Evolutionary conservation across 1,139 yeast species (phyloP).

Genomic region (Pichia sp.): DNA sequence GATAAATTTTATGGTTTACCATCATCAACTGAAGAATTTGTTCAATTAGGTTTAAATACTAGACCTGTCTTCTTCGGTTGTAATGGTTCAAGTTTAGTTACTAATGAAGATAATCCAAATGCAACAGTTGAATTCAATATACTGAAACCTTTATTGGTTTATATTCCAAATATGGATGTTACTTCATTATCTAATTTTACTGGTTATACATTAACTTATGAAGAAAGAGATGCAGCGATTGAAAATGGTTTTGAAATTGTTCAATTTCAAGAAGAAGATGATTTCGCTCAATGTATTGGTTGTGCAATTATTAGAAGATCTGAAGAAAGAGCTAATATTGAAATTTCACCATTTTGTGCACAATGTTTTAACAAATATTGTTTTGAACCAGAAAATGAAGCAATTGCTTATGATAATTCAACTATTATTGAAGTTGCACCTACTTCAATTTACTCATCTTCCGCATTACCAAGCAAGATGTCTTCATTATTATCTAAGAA

Average conservation of each 20-base stretch:
- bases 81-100: conserved; percentile 26
- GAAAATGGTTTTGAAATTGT: conserved; percentile 52
- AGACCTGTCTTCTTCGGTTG: conserved; percentile 52
- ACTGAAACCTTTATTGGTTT: conserved; percentile 46
- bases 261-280: conserved; percentile 32
- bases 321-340: conserved; percentile 37
- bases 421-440: conserved; percentile 13
- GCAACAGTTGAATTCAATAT: conserved; percentile 30
- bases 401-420: conserved; percentile 5
- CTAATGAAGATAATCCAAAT: conserved; percentile 28
- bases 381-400: conserved; percentile 15
- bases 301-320: conserved; percentile 55
- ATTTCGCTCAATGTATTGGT: conserved; percentile 47
- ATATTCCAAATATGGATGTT: conserved; percentile 48
- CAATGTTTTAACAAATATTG: conserved; percentile 37
- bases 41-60: conserved; percentile 38
- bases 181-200: conserved; percentile 43
- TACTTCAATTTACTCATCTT: conserved; percentile 16
- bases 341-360: conserved; percentile 30
- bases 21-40: conserved; percentile 36
- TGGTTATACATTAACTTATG: conserved; percentile 37
- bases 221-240: conserved; percentile 41
- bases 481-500: conserved; percentile 12
- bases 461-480: conserved; percentile 15
- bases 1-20: conserved; percentile 46